phyloP scores from a whole-genome alignment of 129 eudicot genomes.

The Chrysanthemum seticuspe region DNA sequence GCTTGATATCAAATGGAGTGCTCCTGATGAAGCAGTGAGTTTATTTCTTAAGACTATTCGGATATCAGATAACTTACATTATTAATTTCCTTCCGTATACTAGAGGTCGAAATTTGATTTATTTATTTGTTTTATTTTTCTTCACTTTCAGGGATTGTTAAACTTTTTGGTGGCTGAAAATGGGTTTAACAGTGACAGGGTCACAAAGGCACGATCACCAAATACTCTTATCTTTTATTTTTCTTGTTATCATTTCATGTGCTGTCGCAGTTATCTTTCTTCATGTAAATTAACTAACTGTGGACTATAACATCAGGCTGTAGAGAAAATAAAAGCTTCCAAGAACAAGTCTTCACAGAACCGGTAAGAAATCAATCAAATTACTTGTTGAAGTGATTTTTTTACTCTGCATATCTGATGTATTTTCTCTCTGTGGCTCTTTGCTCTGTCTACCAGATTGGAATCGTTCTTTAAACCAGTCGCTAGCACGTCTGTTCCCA shows the following conservation, averaged over 20 bases:
- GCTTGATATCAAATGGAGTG: constrained; percentile 79
- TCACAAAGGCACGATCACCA: constrained; percentile 55
- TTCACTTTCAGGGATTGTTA: constrained; percentile 63
- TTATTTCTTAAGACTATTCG: constrained; percentile 1
- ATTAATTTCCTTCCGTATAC: neutral
- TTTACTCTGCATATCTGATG: constrained; percentile 17
- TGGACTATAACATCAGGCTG: constrained; percentile 37
- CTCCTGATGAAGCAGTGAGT: constrained; percentile 94
- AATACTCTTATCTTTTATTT: neutral
- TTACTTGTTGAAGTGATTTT: neutral
- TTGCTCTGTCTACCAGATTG: constrained; percentile 47
- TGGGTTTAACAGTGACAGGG: constrained; percentile 91
- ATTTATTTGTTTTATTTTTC: constrained; percentile 3
- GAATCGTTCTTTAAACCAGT: constrained; percentile 91
- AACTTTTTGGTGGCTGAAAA: constrained; percentile 84
- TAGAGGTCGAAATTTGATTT: neutral
- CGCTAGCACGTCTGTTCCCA: constrained; percentile 52
- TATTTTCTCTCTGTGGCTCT: neutral
- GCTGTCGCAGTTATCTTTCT: neutral
- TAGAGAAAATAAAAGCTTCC: constrained; percentile 94
- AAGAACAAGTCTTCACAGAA: constrained; percentile 86
- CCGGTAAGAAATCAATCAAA: constrained; percentile 48
- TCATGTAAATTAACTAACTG: neutral
- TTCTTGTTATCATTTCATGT: neutral
- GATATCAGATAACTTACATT: neutral